Evolutionary conservation across 768 basidiomycete species (phyloP), one percentile per base, ranked within the genome.

Genomic region (Tylopilus balloui): DNA sequence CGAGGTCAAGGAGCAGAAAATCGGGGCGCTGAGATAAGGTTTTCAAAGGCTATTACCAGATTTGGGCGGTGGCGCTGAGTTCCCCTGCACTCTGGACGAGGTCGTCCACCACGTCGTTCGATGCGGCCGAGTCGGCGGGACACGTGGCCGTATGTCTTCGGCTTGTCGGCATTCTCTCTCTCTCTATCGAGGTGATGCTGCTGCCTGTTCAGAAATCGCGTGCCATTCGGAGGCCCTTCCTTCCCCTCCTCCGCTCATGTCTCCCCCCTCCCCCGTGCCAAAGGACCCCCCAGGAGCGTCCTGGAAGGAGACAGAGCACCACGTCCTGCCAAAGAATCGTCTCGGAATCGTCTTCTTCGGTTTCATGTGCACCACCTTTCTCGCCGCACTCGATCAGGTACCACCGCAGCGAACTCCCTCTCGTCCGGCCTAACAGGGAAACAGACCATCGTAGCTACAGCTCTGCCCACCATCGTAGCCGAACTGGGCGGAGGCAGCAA

Each of bases 301-400:
- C 13, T 76, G 75, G 74, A 70, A 70, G 45, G 53, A 47, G 11
- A 47, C 56, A 12, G 75, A 76, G 40, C 59, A 71, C 38, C 74
- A 76, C 48, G 59, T 74, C 21, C 57, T 76, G 0, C 76, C 75
- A 1, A 65, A 71, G 45, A 76, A 76, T 54, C 64, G 67, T 15
- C 60, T 76, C 5, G 59, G 64, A 12, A 61, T 76, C 35, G 75
- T 77, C 0, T 74, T 76, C 31, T 57, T 68, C 29, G 74, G 75
- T 23, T 59, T 77, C 31, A 76, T 76, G 75, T 66, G 63, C 40
- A 65, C 60, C 50, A 63, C 60, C 13, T 76, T 77, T 60, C 60
- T 76, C 23, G 74, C 78, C 1, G 77, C 78, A 12, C 61, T 79
- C 28, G 78, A 79, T 52, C 75, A 74, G 64, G 73, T 71, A 41